Evolutionary conservation across 2,329 filamentous ascomycete genomes (phyloP), one percentile per base, ranked within the genome.

Genomic region (Fusarium nurragi): DNA sequence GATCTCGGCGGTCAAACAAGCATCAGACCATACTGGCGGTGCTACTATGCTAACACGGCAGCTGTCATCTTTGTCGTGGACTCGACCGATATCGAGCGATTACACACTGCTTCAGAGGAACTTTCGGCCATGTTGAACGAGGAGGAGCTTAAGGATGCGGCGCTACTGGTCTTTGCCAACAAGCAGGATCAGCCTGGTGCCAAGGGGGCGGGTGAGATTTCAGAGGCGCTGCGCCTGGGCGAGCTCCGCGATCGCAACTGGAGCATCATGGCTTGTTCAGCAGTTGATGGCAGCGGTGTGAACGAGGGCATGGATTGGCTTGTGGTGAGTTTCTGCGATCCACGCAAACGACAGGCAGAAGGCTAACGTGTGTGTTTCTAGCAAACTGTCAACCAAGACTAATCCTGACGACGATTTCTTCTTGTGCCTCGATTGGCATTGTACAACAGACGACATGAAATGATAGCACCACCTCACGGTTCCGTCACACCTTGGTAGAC

Each of bases 261-360:
- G 95, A 98, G 93, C 78, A 99, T 99, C 76, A 93, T 99, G 77
- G 94, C 94, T 21, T 99, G 95, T 79, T 97, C 92, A 68, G 95
- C 95, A 14, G 94, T 99, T 54, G 95, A 97, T 76, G 95, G 95
- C 39, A 91, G 91, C 73, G 95, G 95, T 77, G 92, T 99, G 40
- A 92, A 90, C 65, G 95, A 99, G 80, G 95, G 95, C 60, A 99
- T 99, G 95, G 95, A 99, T 79, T 99, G 95, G 95, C 83, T 99
- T 76, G 93, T 96, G 84, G 92, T 94, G 79, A 78, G 84, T 83
- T 40, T n/a, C 13, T 19, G 14, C 11, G 7, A 6, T 14, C 9
- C 10, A 7, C 10, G 26, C 26, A 7, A 6, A 16, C 4, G 18
- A n/a, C 32, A 13, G 13, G 12, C 4, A 32, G 18, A 28, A 56